Conservation (phyloP, 495 filamentous ascomycete genomes). For the Aspergillus ellipticus region DNA sequence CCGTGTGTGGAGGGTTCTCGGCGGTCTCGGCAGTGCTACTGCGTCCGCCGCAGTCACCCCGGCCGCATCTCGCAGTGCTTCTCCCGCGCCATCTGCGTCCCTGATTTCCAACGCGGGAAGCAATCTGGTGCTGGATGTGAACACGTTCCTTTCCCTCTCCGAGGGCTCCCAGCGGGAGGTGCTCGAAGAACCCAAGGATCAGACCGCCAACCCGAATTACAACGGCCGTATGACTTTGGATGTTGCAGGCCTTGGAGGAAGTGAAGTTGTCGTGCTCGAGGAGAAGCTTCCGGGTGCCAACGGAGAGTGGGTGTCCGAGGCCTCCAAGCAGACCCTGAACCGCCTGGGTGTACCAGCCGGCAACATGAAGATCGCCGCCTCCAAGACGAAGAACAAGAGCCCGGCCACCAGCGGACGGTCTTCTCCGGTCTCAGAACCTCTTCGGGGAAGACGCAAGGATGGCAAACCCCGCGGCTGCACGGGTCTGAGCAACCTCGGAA, state of each 20-base stretch:
- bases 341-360: slow-evolving; percentile 39
- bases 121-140: slow-evolving; percentile 68
- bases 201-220: slow-evolving; percentile 71
- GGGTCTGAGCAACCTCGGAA: slow-evolving; percentile 85
- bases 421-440: slow-evolving; percentile 55
- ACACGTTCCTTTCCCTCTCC: slow-evolving; percentile 63
- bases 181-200: slow-evolving; percentile 62
- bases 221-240: slow-evolving; percentile 65
- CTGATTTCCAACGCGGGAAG: slow-evolving; percentile 52
- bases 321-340: slow-evolving; percentile 37
- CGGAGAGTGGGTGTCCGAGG: slow-evolving; percentile 63
- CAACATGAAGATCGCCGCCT: slow-evolving; percentile 32
- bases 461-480: slow-evolving; percentile 68
- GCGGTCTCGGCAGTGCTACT: slow-evolving; percentile 38
- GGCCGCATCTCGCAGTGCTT: slow-evolving; percentile 53
- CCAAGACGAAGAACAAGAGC: slow-evolving; percentile 35
- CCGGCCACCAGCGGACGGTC: slow-evolving; percentile 53
- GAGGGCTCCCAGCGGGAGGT: slow-evolving; percentile 66
- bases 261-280: slow-evolving; percentile 72
- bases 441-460: slow-evolving; percentile 63
- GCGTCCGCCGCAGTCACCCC: slow-evolving; percentile 53
- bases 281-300: slow-evolving; percentile 58
- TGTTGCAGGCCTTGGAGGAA: slow-evolving; percentile 60
- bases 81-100: slow-evolving; percentile 41
- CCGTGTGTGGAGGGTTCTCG: slow-evolving; percentile 71